A percentile compares a stretch with the other conserved stretches of the same genome.
These are phyloP conservation scores for Gossypium sturtianum DNA, from an alignment of 345 rosid genomes.

Conservation along the genomic window DNA sequence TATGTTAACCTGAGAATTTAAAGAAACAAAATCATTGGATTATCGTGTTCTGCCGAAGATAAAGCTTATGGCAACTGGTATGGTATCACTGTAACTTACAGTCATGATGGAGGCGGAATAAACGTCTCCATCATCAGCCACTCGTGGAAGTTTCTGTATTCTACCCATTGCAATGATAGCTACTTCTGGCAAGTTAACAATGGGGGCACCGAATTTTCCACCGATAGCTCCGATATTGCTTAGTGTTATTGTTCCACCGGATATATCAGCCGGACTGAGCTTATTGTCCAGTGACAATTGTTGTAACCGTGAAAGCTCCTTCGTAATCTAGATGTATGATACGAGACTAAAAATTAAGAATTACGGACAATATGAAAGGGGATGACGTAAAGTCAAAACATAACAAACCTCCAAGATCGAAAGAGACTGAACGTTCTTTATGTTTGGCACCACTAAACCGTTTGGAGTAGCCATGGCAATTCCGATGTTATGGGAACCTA, in stretches of 20 bases:
- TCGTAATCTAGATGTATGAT: constrained; percentile 47
- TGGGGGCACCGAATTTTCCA: constrained; percentile 86
- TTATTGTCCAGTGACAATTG: constrained; percentile 59
- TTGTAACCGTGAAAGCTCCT: constrained; percentile 73
- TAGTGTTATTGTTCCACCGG: constrained; percentile 84
- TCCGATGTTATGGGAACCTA: constrained; percentile 92
- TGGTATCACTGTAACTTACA: constrained; percentile 29
- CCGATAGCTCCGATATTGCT: constrained; percentile 94
- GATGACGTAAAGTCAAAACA: background rate
- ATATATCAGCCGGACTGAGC: constrained; percentile 47
- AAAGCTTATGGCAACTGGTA: background rate
- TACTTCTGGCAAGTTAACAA: constrained; percentile 88
- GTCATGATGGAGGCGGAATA: constrained; percentile 70
- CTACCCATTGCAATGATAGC: constrained; percentile 84
- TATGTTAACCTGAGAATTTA: constrained; percentile 51
- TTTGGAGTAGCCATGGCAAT: constrained; percentile 90
- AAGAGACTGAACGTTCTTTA: constrained; percentile 82
- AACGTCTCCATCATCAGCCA: constrained; percentile 53
- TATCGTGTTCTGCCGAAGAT: background rate
- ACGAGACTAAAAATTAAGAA: background rate
- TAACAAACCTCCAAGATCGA: constrained; percentile 64
- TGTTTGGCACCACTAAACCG: constrained; percentile 87
- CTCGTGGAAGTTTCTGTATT: constrained; percentile 70
- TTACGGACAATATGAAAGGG: background rate
- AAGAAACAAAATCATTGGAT: background rate